Evolutionary conservation across 2,329 filamentous ascomycete genomes (phyloP), one percentile per base, ranked within the genome.

Genomic region (Penicillium janthinellum): DNA sequence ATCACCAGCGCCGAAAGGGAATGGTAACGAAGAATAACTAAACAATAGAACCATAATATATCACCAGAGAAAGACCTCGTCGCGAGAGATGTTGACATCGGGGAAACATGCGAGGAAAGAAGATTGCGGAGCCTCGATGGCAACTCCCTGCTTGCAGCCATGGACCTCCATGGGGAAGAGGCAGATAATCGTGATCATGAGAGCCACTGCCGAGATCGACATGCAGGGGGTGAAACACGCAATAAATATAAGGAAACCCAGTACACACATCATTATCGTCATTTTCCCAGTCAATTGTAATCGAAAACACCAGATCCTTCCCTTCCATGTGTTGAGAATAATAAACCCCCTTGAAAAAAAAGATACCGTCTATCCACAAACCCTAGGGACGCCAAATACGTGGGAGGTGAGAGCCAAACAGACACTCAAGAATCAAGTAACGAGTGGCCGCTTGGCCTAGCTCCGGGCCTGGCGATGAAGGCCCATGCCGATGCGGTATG

Each of bases 401-500:
- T 48, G 41, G 49, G 48, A 50, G 57, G 55, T 51, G 47, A 56
- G 49, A 58, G 17, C n/a, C 28, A 47, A 15, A 54, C 37, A 49
- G 47, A 44, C 12, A 39, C 48, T 22, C 31, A 28, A 34, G 6
- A 58, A 28, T 5, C n/a, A 47, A 8, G 34, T 38, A 12, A 59
- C 35, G 22, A 52, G 52, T 41, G 25, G 38, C 37, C 55, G 28
- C 38, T 17, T 17, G 35, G 52, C 57, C 60, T 64, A 70, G 49
- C 61, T 54, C 64, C 66, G 34, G 34, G 47, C 59, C 48, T 66
- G 69, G 54, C 73, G 73, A 37, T 73, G 70, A 57, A 77, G 60
- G 57, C 81, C 76, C 57, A 82, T 70, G 49, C 82, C 77, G 63
- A 88, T 87, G 58, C 84, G 82, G 58, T 84, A 78, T 20, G 86